A percentile compares a stretch with the other conserved stretches of the same genome.
phyloP scores from a whole-genome alignment of 225 moss, liverwort and hornwort genomes.

The Polytrichum commune region DNA sequence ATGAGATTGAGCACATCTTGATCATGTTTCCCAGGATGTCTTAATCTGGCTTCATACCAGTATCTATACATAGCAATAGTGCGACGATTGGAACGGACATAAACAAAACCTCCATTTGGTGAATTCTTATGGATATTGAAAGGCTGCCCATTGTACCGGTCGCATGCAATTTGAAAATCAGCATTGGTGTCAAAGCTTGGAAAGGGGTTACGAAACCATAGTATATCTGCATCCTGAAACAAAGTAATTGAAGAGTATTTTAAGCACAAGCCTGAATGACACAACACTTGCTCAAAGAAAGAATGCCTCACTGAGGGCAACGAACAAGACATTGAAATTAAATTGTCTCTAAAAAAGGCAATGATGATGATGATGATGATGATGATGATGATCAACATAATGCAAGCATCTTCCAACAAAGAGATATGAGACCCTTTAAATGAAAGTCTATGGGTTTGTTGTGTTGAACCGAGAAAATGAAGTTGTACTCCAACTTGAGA shows the following conservation, averaged over 20 bases:
- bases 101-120: constrained; percentile 78
- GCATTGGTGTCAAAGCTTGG: constrained; percentile 35
- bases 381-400: too few relatives aligned
- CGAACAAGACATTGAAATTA: too few relatives aligned
- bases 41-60: constrained; percentile 49
- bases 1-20: constrained; percentile 73
- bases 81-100: constrained; percentile 57
- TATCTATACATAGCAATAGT: constrained; percentile 59
- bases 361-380: too few relatives aligned
- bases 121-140: constrained; percentile 20
- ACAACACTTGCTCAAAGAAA: too few relatives aligned
- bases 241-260: too few relatives aligned
- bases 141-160: constrained; percentile 47
- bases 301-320: too few relatives aligned
- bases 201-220: constrained; percentile 86
- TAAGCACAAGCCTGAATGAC: too few relatives aligned
- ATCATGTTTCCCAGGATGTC: constrained; percentile 57
- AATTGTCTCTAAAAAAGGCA: too few relatives aligned
- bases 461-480: constrained; percentile 66
- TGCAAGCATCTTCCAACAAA: too few relatives aligned
- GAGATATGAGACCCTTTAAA: too few relatives aligned
- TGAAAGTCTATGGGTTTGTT: too few relatives aligned
- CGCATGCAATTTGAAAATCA: constrained; percentile 81
- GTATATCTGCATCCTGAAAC: constrained; percentile 74
- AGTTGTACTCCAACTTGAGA: constrained; percentile 66